Evolutionary conservation across 345 rosid species (phyloP), one percentile per base, ranked within the genome.

Genomic region (Gossypium longicalyx): DNA sequence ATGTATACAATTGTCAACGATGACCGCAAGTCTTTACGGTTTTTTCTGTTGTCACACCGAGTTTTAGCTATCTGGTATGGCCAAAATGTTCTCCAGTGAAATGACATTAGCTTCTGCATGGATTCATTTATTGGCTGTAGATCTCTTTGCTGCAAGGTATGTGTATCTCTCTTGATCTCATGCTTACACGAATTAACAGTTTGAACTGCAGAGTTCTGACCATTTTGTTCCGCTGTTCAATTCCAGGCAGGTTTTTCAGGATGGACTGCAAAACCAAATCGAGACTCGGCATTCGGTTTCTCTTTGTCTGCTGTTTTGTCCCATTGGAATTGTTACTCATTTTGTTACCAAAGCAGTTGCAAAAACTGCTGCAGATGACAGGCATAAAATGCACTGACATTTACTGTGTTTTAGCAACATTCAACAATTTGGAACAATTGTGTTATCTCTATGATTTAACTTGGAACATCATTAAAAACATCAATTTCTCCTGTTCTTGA

Each of bases 91-190:
- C 76, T 82, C 93, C 27, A 88, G 80, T 77, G 98, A 95, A 77
- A 84, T 90, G 84, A 89, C 97, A 59, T 77, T 95, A 80, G 87
- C 98, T 83, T 95, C 99, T 69, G 97, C 92, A 11, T 95, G 99
- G 99, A 90, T 95, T 89, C 98, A 92, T 84, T 87, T 91, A 61
- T 81, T 95, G 69, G 88, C 85, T 52, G 72, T 95, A 7, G 98
- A 95, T 85, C 99, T 92, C 74, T 95, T 87, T 41, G 97, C 99
- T 12, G 99, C 99, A 56, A 89, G 98, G 97, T 94, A 59, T 48
- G 22, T 51, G 49, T 29, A 22, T 23, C 34, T 11, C 58, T 15
- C 51, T 2, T 7, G 7, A 7, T 53, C 44, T 45, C 12, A 22
- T 16, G 23, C 56, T 7, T 44, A 17, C 27, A 10, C n/a, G n/a